Conservation (phyloP, 1,284 basidiomycete genomes). For the Malassezia nana region DNA sequence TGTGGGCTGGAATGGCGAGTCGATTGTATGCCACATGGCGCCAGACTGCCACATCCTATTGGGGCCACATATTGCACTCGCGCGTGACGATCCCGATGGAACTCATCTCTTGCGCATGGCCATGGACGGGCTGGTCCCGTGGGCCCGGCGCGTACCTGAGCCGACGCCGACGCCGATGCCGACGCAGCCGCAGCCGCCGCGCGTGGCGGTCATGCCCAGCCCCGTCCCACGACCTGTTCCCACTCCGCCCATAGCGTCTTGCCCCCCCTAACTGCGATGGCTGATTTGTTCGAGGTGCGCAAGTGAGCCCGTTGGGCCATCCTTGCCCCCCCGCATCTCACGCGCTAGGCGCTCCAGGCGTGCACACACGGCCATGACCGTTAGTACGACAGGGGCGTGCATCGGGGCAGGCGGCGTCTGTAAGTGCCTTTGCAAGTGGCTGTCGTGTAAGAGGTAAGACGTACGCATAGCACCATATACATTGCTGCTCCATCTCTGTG, state of each 20-base stretch:
- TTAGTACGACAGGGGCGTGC: slow-evolving; percentile 11
- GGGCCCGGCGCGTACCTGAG: background rate
- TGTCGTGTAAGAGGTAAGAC: background rate
- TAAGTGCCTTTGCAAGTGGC: slow-evolving; percentile 6
- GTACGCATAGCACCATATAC: slow-evolving; percentile 1
- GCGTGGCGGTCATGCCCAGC: no score
- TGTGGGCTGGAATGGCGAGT: slow-evolving; percentile 43
- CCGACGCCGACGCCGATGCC: background rate
- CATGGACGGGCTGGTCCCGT: slow-evolving; percentile 3
- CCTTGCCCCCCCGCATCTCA: background rate
- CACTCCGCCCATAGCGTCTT: background rate
- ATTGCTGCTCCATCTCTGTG: background rate
- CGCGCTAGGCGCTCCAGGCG: background rate
- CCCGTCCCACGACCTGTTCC: background rate
- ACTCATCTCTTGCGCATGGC: slow-evolving; percentile 16
- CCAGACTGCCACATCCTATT: slow-evolving; percentile 22
- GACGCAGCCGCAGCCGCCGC: background rate
- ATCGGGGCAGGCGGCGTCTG: slow-evolving; percentile 15
- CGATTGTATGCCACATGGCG: slow-evolving; percentile 35
- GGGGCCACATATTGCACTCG: slow-evolving; percentile 16
- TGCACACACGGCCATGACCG: slow-evolving; percentile 7
- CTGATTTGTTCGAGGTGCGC: background rate
- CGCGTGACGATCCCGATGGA: slow-evolving; percentile 36
- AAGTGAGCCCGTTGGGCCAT: background rate
- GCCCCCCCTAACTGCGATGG: no score